Evolutionary conservation across 805 yeast species (phyloP).

Genomic region (Ogataea paraovalis): DNA sequence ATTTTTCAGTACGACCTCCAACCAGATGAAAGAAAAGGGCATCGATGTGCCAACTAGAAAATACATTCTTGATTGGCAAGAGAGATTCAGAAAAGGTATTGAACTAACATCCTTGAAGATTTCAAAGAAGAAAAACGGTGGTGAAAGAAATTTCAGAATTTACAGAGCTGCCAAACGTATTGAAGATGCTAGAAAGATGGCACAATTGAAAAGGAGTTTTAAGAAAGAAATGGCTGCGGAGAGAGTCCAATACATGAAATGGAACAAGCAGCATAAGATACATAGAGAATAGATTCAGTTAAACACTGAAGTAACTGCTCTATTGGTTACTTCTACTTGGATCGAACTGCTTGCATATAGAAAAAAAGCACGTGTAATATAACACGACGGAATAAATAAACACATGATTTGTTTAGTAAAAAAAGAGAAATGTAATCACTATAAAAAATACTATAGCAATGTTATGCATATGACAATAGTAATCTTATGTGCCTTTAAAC

Average conservation of each 20-base stretch:
- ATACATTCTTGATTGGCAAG: slow-evolving; percentile 69
- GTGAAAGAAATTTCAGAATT: slow-evolving; percentile 76
- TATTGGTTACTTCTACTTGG: too few species aligned
- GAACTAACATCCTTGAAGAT: slow-evolving; percentile 49
- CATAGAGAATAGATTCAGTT: background rate
- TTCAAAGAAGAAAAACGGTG: slow-evolving; percentile 77
- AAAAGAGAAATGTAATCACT: background rate
- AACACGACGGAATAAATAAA: background rate
- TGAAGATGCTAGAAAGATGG: slow-evolving; percentile 42
- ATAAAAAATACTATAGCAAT: too few species aligned
- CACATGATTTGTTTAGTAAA: background rate
- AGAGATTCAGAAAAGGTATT: slow-evolving; percentile 57
- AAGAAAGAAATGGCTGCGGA: slow-evolving; percentile 18
- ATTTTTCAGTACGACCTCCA: slow-evolving; percentile 54
- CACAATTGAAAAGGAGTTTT: slow-evolving; percentile 28
- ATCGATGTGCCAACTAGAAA: slow-evolving; percentile 68
- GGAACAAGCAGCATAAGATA: slow-evolving; percentile 24
- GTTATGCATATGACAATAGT: too few species aligned
- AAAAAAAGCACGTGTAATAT: background rate
- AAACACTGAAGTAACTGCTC: background rate
- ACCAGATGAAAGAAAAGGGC: slow-evolving; percentile 68
- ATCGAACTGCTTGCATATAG: background rate
- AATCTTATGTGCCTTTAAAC: slow-evolving; percentile 10
- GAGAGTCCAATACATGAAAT: slow-evolving; percentile 12
- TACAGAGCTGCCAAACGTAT: slow-evolving; percentile 57